Evolutionary conservation across 2,329 filamentous ascomycete genomes (phyloP).

Genomic region (Apiospora rasikravindrae): DNA sequence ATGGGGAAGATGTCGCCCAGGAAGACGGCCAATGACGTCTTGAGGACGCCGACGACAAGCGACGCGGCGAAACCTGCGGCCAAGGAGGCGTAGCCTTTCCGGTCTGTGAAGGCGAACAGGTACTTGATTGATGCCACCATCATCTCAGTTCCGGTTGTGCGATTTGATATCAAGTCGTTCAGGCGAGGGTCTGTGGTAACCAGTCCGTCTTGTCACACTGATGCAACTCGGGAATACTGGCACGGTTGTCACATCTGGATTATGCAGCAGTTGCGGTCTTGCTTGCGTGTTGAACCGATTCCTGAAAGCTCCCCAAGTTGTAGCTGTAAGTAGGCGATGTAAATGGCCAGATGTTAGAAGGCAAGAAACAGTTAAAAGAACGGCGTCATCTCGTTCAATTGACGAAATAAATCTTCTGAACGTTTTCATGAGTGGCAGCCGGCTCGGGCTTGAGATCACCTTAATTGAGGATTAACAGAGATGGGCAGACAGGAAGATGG

Average conservation of each 20-base stretch:
- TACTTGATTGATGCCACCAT: slow-evolving; percentile 32
- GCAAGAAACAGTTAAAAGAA: not conserved
- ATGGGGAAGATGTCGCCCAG: slow-evolving; percentile 77
- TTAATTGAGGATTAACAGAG: not conserved
- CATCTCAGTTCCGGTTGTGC: not conserved
- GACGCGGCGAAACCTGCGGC: slow-evolving; percentile 60
- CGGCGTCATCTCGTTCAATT: too few species aligned
- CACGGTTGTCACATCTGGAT: not conserved
- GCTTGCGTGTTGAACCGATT: not conserved
- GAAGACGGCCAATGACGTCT: slow-evolving; percentile 70
- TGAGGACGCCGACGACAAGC: slow-evolving; percentile 63
- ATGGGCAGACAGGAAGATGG: not conserved
- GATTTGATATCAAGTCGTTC: not conserved
- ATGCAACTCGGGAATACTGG: not conserved
- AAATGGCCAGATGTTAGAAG: not conserved
- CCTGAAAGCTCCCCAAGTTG: not conserved
- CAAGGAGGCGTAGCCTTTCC: slow-evolving; percentile 61
- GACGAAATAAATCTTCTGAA: not conserved
- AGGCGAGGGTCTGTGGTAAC: not conserved
- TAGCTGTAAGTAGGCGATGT: not conserved
- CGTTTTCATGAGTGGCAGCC: not conserved
- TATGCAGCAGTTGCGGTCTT: not conserved
- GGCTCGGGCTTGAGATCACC: not conserved
- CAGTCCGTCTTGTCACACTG: not conserved
- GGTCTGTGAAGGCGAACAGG: slow-evolving; percentile 77